phyloP scores from a whole-genome alignment of 2,329 filamentous ascomycete genomes.

The Sclerotinia borealis region DNA sequence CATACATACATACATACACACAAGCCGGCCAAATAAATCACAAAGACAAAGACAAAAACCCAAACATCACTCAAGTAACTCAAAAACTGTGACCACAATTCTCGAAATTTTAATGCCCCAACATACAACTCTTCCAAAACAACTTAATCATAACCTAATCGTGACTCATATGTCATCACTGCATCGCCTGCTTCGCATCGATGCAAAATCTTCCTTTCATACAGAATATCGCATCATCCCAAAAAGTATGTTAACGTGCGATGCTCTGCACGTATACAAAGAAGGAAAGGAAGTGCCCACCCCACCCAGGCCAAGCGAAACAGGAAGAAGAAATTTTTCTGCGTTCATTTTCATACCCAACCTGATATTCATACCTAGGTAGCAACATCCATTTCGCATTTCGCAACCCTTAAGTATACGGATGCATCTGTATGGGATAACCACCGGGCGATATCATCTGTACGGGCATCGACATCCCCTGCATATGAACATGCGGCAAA shows the following conservation, averaged over 20 bases:
- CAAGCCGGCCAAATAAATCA: neutral
- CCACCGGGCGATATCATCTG: conserved; percentile 16
- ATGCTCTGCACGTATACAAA: neutral
- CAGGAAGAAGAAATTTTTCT: neutral
- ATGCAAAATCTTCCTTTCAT: neutral
- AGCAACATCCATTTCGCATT: neutral
- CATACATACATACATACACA: neutral
- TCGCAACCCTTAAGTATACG: conserved; percentile 12
- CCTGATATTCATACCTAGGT: neutral
- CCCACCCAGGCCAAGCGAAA: neutral
- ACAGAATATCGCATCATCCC: neutral
- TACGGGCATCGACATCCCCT: conserved; percentile 13
- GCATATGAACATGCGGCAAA: conserved; percentile 17
- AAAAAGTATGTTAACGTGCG: neutral
- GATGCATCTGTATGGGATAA: conserved; percentile 25
- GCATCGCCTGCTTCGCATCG: neutral
- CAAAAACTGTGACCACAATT: neutral
- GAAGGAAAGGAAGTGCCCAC: neutral
- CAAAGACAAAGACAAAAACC: neutral
- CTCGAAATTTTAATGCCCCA: neutral
- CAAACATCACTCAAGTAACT: too few relatives aligned
- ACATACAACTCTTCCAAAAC: neutral
- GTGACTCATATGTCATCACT: neutral
- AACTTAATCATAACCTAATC: neutral
- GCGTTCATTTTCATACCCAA: neutral